Evolutionary conservation across 2,329 filamentous ascomycete species (phyloP), one percentile per base, ranked within the genome.

Genomic region (Epichloe coenophiala): DNA sequence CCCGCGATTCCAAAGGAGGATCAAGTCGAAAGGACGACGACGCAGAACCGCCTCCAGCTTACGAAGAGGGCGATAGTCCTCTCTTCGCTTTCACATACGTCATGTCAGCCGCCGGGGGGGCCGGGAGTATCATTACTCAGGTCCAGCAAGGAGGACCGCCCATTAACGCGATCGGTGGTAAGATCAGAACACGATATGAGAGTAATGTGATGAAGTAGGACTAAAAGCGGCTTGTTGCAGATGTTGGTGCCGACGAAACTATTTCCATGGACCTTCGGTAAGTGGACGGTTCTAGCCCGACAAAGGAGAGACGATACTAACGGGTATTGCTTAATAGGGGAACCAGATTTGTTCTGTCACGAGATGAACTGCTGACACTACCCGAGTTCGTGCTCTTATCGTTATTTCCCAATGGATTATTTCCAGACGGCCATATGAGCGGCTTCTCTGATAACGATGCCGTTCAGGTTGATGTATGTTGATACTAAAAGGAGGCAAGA

Each of bases 81-180:
- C 81, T 98, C 66, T 79, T 86, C 54, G 88, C 88, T 51, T 98
- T 98, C 65, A 84, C 86, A 61, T 98, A 94, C 80, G 81, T 95
- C 67, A 98, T 98, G 93, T 90, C 93, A 71, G 87, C 89, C 67
- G 90, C 91, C 71, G 91, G 91, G 76, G 91, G 90, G 73, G 87
- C 90, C 61, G 85, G 90, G 74, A 97, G 93, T 80, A 95, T 98
- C 66, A 95, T 98, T 72, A 98, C 93, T 70, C 93, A 98, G 74
- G 93, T 98, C 61, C 90, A 95, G 66, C 93, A 98, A 71, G 86
- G 86, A 58, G 90, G 86, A 47, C 86, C 89, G 61, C 86, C 90
- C 38, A 81, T 96, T 60, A 95, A 93, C 68, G 86, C 88, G 50
- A 76, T 97, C 54, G 88, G 87, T 80, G 87, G 87, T 89, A 71